These are phyloP conservation scores for Taphrina communis DNA, from an alignment of 1,139 yeast genomes.

Conservation along the genomic window DNA sequence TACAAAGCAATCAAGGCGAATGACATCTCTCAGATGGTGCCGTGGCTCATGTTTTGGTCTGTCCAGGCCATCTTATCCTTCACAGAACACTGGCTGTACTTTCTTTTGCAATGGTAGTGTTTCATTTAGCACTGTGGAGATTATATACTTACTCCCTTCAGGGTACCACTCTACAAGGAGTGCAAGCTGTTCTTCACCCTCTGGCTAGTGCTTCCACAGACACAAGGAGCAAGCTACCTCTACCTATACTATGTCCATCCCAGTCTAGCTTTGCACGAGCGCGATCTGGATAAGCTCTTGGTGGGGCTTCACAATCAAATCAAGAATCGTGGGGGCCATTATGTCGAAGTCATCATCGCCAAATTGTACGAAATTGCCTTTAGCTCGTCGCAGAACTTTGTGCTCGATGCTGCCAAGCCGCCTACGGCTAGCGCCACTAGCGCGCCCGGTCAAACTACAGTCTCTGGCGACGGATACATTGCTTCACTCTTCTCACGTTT, in stretches of 20 bases:
- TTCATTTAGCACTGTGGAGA: not conserved
- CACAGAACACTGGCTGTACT: conserved; percentile 56
- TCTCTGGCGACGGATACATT: conserved; percentile 16
- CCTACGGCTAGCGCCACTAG: not conserved
- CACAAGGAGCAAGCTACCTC: conserved; percentile 45
- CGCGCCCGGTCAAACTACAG: not conserved
- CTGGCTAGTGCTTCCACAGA: conserved; percentile 62
- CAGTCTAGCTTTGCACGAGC: conserved; percentile 43
- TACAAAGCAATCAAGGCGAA: conserved; percentile 61
- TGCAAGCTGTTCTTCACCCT: conserved; percentile 54
- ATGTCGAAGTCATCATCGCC: conserved; percentile 14
- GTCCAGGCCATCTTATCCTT: conserved; percentile 57
- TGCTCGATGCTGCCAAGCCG: not conserved
- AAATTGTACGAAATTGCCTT: conserved; percentile 12
- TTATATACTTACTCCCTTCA: conserved; percentile 4
- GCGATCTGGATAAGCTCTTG: conserved; percentile 42
- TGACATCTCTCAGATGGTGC: conserved; percentile 58
- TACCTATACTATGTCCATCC: conserved; percentile 45
- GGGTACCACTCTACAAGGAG: conserved; percentile 60
- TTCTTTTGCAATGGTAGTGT: conserved; percentile 50
- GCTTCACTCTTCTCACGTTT: conserved; percentile 27
- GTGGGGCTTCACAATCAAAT: conserved; percentile 37
- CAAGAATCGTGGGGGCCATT: conserved; percentile 30
- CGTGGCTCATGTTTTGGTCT: conserved; percentile 71
- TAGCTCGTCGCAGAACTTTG: conserved; percentile 11